These are phyloP conservation scores for Citrus medica DNA, from an alignment of 345 rosid species.

Conservation along the genomic window DNA sequence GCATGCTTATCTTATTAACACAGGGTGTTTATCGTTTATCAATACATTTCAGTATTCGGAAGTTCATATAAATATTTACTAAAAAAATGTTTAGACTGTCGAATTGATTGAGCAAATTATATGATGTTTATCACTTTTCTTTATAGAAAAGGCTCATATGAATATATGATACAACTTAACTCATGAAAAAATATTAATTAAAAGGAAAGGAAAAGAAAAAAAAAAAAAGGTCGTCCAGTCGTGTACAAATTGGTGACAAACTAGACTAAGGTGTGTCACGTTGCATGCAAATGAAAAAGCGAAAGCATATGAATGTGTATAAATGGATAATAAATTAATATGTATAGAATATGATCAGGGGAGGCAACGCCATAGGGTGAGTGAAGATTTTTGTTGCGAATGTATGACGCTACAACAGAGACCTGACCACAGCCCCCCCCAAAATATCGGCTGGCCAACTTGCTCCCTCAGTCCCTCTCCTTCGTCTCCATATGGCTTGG, in stretches of 20 bases:
- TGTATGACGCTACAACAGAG: neutral
- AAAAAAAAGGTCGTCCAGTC: neutral
- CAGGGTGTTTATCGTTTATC: neutral
- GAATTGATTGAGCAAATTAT: no score
- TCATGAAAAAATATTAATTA: no score
- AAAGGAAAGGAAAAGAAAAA: no score
- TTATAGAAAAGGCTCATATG: no score
- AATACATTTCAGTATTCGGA: no score
- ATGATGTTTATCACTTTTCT: no score
- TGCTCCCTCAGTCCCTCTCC: conserved; percentile 25
- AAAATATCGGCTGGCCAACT: conserved; percentile 39
- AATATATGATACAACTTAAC: no score
- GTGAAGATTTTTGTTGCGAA: neutral
- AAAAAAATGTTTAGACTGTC: no score
- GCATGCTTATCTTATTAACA: neutral
- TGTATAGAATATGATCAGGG: neutral
- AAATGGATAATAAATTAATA: neutral
- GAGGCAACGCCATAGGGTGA: neutral
- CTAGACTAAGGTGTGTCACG: neutral
- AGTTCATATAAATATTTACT: no score
- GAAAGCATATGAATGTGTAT: neutral
- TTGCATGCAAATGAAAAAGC: neutral
- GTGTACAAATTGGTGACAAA: neutral
- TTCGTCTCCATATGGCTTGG: conserved; percentile 20
- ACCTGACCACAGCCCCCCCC: conserved; percentile 9